phyloP scores from a whole-genome alignment of 108 stramenopile species.

The Cylindrotheca fusiformis region DNA sequence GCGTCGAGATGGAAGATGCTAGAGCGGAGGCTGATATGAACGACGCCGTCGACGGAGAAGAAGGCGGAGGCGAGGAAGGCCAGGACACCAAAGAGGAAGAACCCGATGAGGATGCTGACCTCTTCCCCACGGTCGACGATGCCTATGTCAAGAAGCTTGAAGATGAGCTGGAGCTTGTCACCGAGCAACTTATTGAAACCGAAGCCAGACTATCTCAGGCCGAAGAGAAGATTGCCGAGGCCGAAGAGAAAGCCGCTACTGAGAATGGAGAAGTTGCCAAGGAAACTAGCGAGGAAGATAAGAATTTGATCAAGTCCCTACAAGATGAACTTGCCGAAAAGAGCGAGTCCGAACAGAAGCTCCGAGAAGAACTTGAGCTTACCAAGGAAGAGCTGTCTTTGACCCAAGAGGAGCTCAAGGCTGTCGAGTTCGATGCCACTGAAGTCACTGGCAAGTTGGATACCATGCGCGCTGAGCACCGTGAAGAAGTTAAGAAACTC shows the following conservation, averaged over 20 bases:
- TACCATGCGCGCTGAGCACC: slow-evolving; percentile 46
- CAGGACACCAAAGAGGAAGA: slow-evolving; percentile 2
- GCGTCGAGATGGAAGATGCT: slow-evolving; percentile 67
- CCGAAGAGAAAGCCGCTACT: slow-evolving; percentile 48
- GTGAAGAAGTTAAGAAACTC: slow-evolving; percentile 62
- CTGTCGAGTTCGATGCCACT: slow-evolving; percentile 67
- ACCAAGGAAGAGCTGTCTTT: slow-evolving; percentile 66
- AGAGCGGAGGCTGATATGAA: slow-evolving; percentile 29
- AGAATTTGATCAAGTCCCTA: slow-evolving; percentile 34
- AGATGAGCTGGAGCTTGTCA: slow-evolving; percentile 85
- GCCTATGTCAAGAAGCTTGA: slow-evolving; percentile 84
- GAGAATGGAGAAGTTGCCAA: slow-evolving; percentile 21
- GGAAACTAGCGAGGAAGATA: slow-evolving; percentile 35
- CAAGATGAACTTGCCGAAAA: slow-evolving; percentile 55
- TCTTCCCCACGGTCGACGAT: slow-evolving; percentile 34
- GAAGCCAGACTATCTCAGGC: slow-evolving; percentile 68
- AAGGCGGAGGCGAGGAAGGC: slow-evolving; percentile 7
- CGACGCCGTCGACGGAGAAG: slow-evolving; percentile 28
- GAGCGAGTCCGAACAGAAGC: slow-evolving; percentile 39
- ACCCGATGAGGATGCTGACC: slow-evolving; percentile 1
- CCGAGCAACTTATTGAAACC: slow-evolving; percentile 86
- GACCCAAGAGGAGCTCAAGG: slow-evolving; percentile 63
- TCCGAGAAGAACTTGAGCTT: slow-evolving; percentile 55
- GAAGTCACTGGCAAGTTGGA: slow-evolving; percentile 36
- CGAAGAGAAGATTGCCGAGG: slow-evolving; percentile 51